Base-by-base conservation (phyloP, 2,329 filamentous ascomycete species). In the Colletotrichum gigasporum region DNA sequence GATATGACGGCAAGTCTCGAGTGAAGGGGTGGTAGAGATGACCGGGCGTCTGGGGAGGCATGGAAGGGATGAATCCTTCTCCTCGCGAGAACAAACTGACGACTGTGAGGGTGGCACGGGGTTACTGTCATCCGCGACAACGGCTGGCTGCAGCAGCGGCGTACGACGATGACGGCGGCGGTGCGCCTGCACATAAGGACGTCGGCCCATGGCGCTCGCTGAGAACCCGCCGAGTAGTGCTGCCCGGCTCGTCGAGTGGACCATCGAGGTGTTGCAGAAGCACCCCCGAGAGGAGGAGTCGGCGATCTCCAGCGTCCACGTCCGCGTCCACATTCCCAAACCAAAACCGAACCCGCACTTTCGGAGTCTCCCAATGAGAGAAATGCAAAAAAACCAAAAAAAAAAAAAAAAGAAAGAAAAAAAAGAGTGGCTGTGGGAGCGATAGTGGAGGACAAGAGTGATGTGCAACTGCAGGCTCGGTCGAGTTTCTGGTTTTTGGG, bases 261-360 rank as follows among this genome's bases (percentile, higher is more conserved):
- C 61, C 61, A 64, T 64, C 37, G 61, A 44, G n/a, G n/a, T n/a
- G 61, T 60, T 50, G 61, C 56, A 50, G n/a, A n/a, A n/a, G 56
- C 61, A 61, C 54, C 5, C 48, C 57, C 58, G 20, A 62, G 14
- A 18, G n/a, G 24, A 41, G 28, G 10, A n/a, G n/a, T n/a, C n/a
- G n/a, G n/a, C n/a, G n/a, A n/a, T n/a, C n/a, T n/a, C n/a, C n/a
- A n/a, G n/a, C n/a, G n/a, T n/a, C n/a, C n/a, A n/a, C n/a, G n/a
- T n/a, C n/a, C n/a, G n/a, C n/a, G n/a, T n/a, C n/a, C n/a, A n/a
- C n/a, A n/a, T n/a, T n/a, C n/a, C n/a, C n/a, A n/a, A n/a, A n/a
- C n/a, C n/a, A n/a, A n/a, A n/a, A n/a, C n/a, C n/a, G n/a, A 37
- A 30, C 47, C 47, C 47, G 47, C 47, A 51, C 20, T 37, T 37